Conservation (phyloP, 148 eudicot species). For the Spergularia bocconei region DNA sequence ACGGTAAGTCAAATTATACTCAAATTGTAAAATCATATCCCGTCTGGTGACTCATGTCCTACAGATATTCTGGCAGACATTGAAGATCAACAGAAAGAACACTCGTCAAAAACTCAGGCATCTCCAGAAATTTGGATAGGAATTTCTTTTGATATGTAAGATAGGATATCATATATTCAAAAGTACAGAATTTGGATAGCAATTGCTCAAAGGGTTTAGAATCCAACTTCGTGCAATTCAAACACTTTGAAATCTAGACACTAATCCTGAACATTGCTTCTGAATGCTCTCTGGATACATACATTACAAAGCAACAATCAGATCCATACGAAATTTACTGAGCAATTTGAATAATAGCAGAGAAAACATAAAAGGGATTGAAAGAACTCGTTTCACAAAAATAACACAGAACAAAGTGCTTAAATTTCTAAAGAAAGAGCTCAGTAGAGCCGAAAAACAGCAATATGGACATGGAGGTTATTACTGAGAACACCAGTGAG, state of each 20-base stretch:
- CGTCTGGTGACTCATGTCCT: background rate
- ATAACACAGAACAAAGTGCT: background rate
- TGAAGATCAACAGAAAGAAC: background rate
- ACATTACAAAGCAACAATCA: background rate
- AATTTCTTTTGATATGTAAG: background rate
- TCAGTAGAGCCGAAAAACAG: background rate
- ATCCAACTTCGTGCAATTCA: background rate
- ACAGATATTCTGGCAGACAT: background rate
- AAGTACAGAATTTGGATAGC: background rate
- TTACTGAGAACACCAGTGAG: conserved; percentile 2
- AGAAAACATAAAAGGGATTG: background rate
- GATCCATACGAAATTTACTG: background rate
- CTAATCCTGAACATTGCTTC: background rate
- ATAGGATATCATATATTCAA: no score
- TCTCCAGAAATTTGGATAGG: background rate
- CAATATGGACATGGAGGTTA: background rate
- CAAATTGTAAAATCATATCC: background rate
- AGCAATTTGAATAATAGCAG: background rate
- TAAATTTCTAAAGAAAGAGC: background rate
- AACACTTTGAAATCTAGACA: background rate
- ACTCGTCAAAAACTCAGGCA: background rate
- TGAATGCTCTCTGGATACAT: background rate
- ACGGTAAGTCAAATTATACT: background rate
- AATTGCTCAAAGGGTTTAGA: background rate
- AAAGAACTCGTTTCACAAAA: background rate